These are phyloP conservation scores for Coniochaeta sp. DNA, from an alignment of 2,329 filamentous ascomycete species.

Conservation along the genomic window DNA sequence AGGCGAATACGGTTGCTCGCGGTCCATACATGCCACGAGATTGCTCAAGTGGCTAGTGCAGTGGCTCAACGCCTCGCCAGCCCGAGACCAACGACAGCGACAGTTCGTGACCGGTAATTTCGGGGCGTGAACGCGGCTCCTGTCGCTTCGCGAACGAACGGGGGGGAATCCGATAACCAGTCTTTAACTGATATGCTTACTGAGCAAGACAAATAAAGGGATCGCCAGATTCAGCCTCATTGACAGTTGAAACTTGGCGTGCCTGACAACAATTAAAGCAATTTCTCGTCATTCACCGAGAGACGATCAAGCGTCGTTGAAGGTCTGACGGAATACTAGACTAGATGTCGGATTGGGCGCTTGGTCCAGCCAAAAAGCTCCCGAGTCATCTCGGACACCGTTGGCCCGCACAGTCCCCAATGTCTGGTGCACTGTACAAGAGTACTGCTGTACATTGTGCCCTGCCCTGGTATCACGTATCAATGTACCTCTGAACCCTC, in stretches of 20 bases:
- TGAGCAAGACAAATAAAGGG: background rate
- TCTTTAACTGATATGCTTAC: background rate
- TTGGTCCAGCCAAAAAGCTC: too few species aligned
- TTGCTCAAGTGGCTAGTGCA: background rate
- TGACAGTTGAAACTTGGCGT: background rate
- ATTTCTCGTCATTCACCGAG: too few species aligned
- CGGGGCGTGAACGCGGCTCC: background rate
- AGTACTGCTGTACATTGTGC: background rate
- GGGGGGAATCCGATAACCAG: background rate
- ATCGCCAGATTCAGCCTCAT: background rate
- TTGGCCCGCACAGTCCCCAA: background rate
- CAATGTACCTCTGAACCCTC: background rate
- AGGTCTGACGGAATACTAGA: too few species aligned
- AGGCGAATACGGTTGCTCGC: background rate
- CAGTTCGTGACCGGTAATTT: background rate
- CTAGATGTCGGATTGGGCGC: too few species aligned
- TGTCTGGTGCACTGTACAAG: background rate
- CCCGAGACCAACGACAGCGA: background rate
- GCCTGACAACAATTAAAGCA: background rate
- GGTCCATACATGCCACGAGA: background rate
- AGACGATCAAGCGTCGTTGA: too few species aligned
- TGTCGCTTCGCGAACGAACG: too few species aligned
- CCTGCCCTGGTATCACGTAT: background rate
- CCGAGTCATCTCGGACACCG: background rate
- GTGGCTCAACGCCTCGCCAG: background rate